These are phyloP conservation scores for Leptomonas pyrrhocoris DNA, from an alignment of 208 protist genomes.

Conservation along the genomic window DNA sequence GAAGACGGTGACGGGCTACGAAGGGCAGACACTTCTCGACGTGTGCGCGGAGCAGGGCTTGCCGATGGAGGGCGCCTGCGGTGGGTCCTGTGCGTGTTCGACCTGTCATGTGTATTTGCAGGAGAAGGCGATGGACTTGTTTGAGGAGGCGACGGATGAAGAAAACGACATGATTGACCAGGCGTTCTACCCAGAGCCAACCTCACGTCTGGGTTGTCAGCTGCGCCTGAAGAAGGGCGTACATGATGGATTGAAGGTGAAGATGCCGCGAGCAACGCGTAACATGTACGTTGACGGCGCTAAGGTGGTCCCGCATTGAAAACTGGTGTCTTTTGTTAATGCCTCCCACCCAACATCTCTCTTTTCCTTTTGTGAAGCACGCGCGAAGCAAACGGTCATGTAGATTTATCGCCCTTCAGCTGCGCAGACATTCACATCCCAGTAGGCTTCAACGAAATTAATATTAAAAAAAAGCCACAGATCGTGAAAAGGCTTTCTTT, in stretches of 20 bases:
- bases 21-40: constrained; percentile 95
- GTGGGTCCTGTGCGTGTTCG: constrained; percentile 95
- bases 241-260: constrained; percentile 80
- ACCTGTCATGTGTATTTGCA: constrained; percentile 98
- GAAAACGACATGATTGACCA: constrained; percentile 94
- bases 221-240: constrained; percentile 67
- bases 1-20: constrained; percentile 72
- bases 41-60: constrained; percentile 93
- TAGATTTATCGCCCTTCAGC: too few relatives aligned
- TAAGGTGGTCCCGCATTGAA: constrained; percentile 67
- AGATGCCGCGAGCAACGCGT: constrained; percentile 82
- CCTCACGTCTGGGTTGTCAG: constrained; percentile 89
- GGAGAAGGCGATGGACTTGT: constrained; percentile 79
- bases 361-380: too few relatives aligned
- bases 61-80: constrained; percentile 97
- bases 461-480: too few relatives aligned
- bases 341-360: too few relatives aligned
- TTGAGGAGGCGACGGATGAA: constrained; percentile 93
- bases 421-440: too few relatives aligned
- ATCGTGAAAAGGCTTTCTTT: too few relatives aligned
- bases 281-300: constrained; percentile 94
- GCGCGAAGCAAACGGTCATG: too few relatives aligned
- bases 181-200: constrained; percentile 88
- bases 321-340: not conserved
- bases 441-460: too few relatives aligned